Evolutionary conservation across 306 rosid genomes (phyloP), one percentile per base, ranked within the genome.

Genomic region (Comarum palustre): DNA sequence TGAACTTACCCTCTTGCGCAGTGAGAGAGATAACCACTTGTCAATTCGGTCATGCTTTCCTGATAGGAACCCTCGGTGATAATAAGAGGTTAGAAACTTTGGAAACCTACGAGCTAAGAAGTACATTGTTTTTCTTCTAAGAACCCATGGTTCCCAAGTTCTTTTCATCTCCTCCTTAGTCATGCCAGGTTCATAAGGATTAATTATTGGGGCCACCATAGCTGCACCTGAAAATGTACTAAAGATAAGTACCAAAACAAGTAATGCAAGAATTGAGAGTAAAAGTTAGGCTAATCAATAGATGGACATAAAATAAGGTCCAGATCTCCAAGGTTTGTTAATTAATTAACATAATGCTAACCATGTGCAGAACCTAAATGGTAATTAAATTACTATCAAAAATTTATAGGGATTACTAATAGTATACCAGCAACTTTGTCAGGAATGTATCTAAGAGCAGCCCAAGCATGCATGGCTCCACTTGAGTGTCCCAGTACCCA

Each of bases 391-490:
- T 24, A 73, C 2, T 12, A 62, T 43, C 5, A 4, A 15, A 51
- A 50, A 8, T 46, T 45, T 55, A 41, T 12, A 73, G 24, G 43
- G 66, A 62, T 41, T 1, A 71, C 9, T 60, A 48, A 43, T 71
- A 88, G 41, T 34, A 62, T 73, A 92, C 99, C 99, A 84, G 96
- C 90, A 77, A 94, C 82, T 84, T 85, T 91, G 83, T 91, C 82
- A 1, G 99, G 97, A 84, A 91, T 87, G 75, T 86, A 89, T 86
- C 80, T 87, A 51, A 94, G 95, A 0, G 96, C 87, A 78, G 95
- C 97, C 97, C 94, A 94, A 58, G 90, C 86, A 84, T 94, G 99
- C 85, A 85, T 85, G 78, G 91, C 83, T 47, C 95, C 97, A 72
- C 86, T 83, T 19, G 99, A 91, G 80, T 89, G 87, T 72, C 95